Base-by-base conservation (phyloP, 108 stramenopile species). In the Fragilaria crotonensis region DNA sequence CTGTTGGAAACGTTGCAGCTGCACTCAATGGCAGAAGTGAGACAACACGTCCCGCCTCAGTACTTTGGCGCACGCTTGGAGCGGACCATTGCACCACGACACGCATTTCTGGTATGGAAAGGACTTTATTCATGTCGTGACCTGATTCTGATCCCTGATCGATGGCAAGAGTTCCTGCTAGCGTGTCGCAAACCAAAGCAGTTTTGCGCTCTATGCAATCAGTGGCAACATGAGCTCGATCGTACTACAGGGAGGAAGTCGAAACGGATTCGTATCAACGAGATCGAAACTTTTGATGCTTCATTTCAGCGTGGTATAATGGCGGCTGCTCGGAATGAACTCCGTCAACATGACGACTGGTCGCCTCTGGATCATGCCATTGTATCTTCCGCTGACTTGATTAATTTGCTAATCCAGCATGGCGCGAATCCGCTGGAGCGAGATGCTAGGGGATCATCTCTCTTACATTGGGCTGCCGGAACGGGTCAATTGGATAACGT, bases 391-490 rank as follows among this genome's bases (percentile, higher is more conserved):
- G 66, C 68, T 19, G 59, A 79, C 30, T 49, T 90, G 21, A 64
- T 86, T 25, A 26, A 57, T n/a, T 64, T 85, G 22, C 54, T 83
- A 53, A 70, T 84, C 32, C 70, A 83, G 27, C 82, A 85, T 63
- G 89, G 89, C 19, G 78, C 78, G 36, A 84, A 86, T 75, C 81
- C 85, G 20, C 70, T 68, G 44, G 83, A 90, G 64, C 73, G 66
- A 21, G 89, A 90, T 64, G 70, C 70, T 59, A 72, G 83, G 17
- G 89, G 84, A 0, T 70, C 60, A 4, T 77, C 85, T 0, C 51
- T 87, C 1, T 60, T 90, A 50, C 89, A 90, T 62, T 90, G 89
- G 89, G 83, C 89, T 9, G 73, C 81, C 7, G 89, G 89, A 44
- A 68, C 77, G 33, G 89, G 89, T 9, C 73, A 87, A 36, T 49